Evolutionary conservation across 371 early-diverging fungal genomes (phyloP), one percentile per base, ranked within the genome.

Genomic region (Rhizopus arrhizus): DNA sequence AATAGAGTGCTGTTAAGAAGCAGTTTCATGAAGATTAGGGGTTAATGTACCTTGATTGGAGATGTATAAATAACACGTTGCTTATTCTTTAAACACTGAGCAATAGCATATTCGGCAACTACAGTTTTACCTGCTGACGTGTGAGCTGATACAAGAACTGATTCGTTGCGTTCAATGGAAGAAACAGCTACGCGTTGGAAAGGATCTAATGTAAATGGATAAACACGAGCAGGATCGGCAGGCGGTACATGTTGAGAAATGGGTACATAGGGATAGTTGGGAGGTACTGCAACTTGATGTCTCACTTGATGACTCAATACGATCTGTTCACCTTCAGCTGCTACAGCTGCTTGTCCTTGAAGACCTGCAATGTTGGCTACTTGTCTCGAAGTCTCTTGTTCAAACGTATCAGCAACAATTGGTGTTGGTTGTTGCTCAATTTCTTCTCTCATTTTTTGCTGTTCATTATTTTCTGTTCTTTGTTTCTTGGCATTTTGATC

Each of bases 61-160:
- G 92, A 91, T 22, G 99, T 99, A 70, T 99, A 99, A 61, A 99
- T 96, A 15, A 99, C 99, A 42, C 99, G 85, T 78, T 99, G 99
- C 66, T 96, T 97, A 64, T 93, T 86, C 46, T 85, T 86, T 65
- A 99, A 70, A 59, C 92, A 86, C 66, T 94, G 92, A 0, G 99
- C 99, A 71, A 99, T 99, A 0, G 99, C 99, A 77, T 99, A 99
- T 76, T 99, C 99, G 16, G 99, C 99, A 4, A 99, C 97, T 2
- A 99, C 99, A 0, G 99, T 99, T 75, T 99, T 99, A 61, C 99
- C 99, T 13, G 99, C 99, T 28, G 94, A 93, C 1, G 99, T 99
- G 64, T 99, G 99, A 1, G 99, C 99, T 58, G 95, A 88, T 1
- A 99, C 99, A 50, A 99, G 74, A 1, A 99, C 98, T 13, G 95